Base-by-base conservation (phyloP, 306 rosid genomes). In the Cucurbita maxima region DNA sequence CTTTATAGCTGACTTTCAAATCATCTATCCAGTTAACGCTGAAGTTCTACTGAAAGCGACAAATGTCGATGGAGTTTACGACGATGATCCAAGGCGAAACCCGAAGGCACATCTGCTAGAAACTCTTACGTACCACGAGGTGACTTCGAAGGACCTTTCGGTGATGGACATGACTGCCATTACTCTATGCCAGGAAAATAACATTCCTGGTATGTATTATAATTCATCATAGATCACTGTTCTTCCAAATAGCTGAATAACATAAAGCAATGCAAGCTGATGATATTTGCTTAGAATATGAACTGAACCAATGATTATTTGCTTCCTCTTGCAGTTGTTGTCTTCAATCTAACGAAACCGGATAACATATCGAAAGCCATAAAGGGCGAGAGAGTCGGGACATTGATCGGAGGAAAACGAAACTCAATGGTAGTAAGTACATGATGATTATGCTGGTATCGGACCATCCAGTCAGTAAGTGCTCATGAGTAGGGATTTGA, bases 151-250 rank as follows among this genome's bases (percentile, higher is more conserved):
- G 77, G 95, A 89, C 81, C 90, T 94, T 56, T 88, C 89, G 0
- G 98, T 94, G 76, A 94, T 94, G 98, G 98, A 94, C 87, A 78
- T 90, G 97, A 94, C 98, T 38, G 97, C 98, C 77, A 87, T 94
- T 77, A 94, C 98, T 43, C 77, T 94, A 78, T 94, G 98, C 79
- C 96, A 94, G 78, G 97, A 91, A 77, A 94, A 94, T 81, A 89
- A 90, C 70, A 90, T 94, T 78, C 98, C 98, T 0, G 92, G 98
- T 90, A 86, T 51, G 89, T 68, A 22, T 47, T 15, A 22, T 22
- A 40, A 8, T 8, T n/a, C 52, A 8, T 64, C 13, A 41, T 16
- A 44, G 18, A 20, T 63, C 52, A 18, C 1, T n/a, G 45, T 61
- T 61, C 68, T 20, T 43, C 16, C 13, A 7, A 2, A 14, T 36